Evolutionary conservation across 108 stramenopile genomes (phyloP), one percentile per base, ranked within the genome.

Genomic region (Nitzschia putrida): DNA sequence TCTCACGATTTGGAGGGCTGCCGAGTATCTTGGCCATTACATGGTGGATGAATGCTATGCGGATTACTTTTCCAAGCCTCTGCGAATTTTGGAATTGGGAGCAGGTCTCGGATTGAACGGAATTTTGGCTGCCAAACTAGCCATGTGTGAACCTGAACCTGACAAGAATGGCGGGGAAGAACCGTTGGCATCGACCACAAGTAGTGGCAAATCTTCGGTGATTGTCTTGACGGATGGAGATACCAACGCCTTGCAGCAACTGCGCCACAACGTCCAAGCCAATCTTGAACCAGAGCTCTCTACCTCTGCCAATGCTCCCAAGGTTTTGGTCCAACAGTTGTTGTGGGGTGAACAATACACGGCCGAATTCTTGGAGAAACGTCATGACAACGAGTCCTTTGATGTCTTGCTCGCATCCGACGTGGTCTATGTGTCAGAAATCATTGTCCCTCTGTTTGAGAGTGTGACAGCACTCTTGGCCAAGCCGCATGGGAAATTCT

Each of bases 1-100:
- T 14, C 59, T 88, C 7, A 88, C 90, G 34, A 64, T 91, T 10
- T 91, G 90, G 90, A 79, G 78, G 13, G 77, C 87, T 0, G 78
- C 83, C 14, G 72, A 88, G 18, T 76, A 76, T 65, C 68, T 91
- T 18, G 85, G 90, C 44, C 71, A 78, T 25, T 87, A 83, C 64
- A 70, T 84, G 60, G 51, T 88, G 2, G 63, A 82, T 50, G 5
- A 6, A 38, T 16, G n/a, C 6, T 18, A 25, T n/a, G 38, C 34
- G 29, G 2, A 40, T 1, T 16, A 59, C 16, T 14, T 11, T 21
- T 45, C 44, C 18, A 21, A 14, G 8, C 18, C n/a, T 21, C 20
- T 21, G 4, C 25, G 61, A 49, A 42, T 76, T 1, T 57, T 76
- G 47, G 76, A 77, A 12, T 64, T 77, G 2, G 76, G 76, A 34